Evolutionary conservation across 305 asterid species (phyloP), one percentile per base, ranked within the genome.

Genomic region (Plantago lanceolata): DNA sequence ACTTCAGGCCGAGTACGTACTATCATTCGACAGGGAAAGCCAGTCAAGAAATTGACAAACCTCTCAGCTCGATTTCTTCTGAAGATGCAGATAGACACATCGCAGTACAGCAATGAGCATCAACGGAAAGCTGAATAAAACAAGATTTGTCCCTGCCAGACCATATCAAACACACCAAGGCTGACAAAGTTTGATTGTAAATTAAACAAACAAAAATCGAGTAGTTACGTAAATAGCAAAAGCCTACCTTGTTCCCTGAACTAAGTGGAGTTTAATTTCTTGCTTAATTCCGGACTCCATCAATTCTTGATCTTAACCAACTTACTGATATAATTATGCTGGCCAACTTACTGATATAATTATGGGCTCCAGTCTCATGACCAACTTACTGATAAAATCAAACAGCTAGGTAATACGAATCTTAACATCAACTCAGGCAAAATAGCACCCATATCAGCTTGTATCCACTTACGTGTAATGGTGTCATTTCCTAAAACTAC

Each of bases 221-320:
- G n/a, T n/a, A n/a, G n/a, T n/a, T n/a, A n/a, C n/a, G n/a, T n/a
- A 40, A 40, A 8, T 40, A 12, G 11, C 2, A 40, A 65, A 54
- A n/a, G 4, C 7, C 50, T 29, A 82, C 89, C 88, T 85, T 85
- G 92, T 75, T 80, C 92, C 56, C 86, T 53, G 66, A 85, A 85
- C 73, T 78, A 82, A 55, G 92, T 80, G 64, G 89, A 76, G 68
- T 75, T 72, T 67, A 85, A 81, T 0, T 21, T 65, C 14, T 63
- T 19, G 5, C 55, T 49, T 28, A 85, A 68, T 16, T 73, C 65
- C 45, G 75, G 84, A 57, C 78, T 21, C 92, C 92, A 85, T 5
- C 61, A 40, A 60, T 45, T 0, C 68, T 82, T 80, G 77, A n/a
- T n/a, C n/a, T n/a, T n/a, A n/a, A n/a, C n/a, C n/a, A n/a, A n/a